Base-by-base conservation (phyloP, 306 rosid genomes). In the Acacia acuminata region DNA sequence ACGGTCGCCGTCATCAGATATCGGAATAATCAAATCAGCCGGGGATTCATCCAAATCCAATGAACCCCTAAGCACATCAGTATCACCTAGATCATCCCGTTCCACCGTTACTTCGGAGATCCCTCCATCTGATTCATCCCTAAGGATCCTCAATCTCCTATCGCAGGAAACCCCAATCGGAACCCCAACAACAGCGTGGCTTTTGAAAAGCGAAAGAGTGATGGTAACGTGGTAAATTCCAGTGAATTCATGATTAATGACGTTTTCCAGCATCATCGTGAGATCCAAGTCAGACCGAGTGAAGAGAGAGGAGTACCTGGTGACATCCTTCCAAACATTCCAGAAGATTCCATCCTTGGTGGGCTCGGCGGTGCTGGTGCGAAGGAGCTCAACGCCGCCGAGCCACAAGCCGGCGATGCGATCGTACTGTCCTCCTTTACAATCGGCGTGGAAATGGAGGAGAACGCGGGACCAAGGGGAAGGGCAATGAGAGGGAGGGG, bases 361-460 rank as follows among this genome's bases (percentile, higher is more conserved):
- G 15, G 98, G 97, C 74, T 92, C 89, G 48, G 97, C 92, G 13
- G 98, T 92, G 90, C 97, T 92, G 68, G 95, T 94, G 2, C 98
- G 94, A 79, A 94, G 82, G 55, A 94, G 78, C 88, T 94, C 98
- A 3, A 16, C 93, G 24, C 97, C 98, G 79, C 78, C 90, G 65
- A 94, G 91, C 97, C 95, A 94, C 11, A 94, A 1, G 73, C 90
- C 98, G 80, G 93, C 86, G 77, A 94, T 89, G 66, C 98, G 97
- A 47, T 92, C 95, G 92, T 90, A 92, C 78, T 94, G 98, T 20
- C 90, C 88, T 73, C 97, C 97, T 53, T 76, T 84, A 79, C 87
- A 90, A 15, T 13, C 19, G 42, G 42, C 70, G n/a, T 83, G 90
- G 71, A 92, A 82, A 53, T 84, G 86, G 34, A 94, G 90, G 38